Percentiles rank a stretch among this genome's conserved stretches.
Evolutionary conservation across 2,329 filamentous ascomycete genomes (phyloP).

Genomic region (Pseudogymnoascus sp.): DNA sequence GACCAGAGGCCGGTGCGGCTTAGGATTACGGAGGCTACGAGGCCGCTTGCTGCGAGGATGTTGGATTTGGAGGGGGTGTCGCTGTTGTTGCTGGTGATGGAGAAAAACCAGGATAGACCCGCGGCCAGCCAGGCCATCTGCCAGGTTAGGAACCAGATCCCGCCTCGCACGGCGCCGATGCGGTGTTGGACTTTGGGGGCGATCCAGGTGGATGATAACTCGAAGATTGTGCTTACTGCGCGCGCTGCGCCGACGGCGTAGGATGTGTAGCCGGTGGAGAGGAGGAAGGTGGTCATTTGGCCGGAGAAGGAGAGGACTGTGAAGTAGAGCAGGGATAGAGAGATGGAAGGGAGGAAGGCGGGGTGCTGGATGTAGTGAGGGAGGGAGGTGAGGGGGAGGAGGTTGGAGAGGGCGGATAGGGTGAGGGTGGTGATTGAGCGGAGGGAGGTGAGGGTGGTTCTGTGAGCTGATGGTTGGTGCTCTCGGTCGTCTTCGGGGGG

Average conservation of each 20-base stretch:
- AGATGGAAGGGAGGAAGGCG: slow-evolving; percentile 53
- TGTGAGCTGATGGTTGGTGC: too few relatives aligned
- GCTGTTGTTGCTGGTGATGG: slow-evolving; percentile 18
- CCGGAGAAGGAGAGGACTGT: slow-evolving; percentile 52
- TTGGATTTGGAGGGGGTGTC: background rate
- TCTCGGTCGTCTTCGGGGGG: too few relatives aligned
- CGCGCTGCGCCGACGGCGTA: slow-evolving; percentile 45
- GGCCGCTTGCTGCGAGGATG: background rate
- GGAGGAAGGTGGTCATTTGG: slow-evolving; percentile 58
- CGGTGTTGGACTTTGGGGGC: slow-evolving; percentile 47
- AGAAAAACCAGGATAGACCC: slow-evolving; percentile 37
- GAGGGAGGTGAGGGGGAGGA: slow-evolving; percentile 25
- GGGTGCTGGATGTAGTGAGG: slow-evolving; percentile 42
- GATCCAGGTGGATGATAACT: slow-evolving; percentile 53
- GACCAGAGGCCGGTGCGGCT: slow-evolving; percentile 34
- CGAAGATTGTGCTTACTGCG: slow-evolving; percentile 44
- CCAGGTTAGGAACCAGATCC: slow-evolving; percentile 64
- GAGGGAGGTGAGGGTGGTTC: slow-evolving; percentile 18
- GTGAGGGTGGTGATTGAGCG: too few relatives aligned
- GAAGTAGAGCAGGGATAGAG: slow-evolving; percentile 52
- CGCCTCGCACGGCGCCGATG: slow-evolving; percentile 53
- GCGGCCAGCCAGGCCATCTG: slow-evolving; percentile 49
- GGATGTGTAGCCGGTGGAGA: slow-evolving; percentile 45
- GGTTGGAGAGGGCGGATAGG: slow-evolving; percentile 10
- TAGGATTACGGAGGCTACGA: slow-evolving; percentile 31